Conservation (phyloP, 108 stramenopile genomes). For the Fistulifera solaris region DNA sequence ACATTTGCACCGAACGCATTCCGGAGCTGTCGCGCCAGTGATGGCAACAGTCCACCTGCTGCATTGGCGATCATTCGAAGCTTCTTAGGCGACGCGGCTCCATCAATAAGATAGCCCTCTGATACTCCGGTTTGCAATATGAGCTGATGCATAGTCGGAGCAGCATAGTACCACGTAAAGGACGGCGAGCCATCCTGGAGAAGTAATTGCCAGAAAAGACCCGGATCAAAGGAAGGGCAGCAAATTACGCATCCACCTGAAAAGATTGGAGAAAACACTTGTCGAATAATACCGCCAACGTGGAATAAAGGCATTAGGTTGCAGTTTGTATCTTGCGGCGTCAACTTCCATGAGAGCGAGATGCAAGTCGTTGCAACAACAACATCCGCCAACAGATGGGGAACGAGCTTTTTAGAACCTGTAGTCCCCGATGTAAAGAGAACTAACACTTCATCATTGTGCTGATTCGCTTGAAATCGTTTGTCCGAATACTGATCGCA, state of each 20-base stretch:
- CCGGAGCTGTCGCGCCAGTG: constrained; percentile 33
- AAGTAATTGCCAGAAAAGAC: constrained; percentile 32
- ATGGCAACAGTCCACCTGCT: constrained; percentile 51
- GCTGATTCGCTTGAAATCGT: constrained; percentile 17
- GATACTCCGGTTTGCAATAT: constrained; percentile 25
- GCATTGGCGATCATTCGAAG: constrained; percentile 65
- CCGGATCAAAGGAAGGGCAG: constrained; percentile 44
- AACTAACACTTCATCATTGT: constrained; percentile 46
- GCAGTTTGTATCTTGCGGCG: constrained; percentile 41
- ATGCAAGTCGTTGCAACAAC: constrained; percentile 40
- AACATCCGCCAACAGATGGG: constrained; percentile 43
- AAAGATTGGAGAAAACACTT: constrained; percentile 47
- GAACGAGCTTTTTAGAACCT: constrained; percentile 60
- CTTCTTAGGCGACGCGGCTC: constrained; percentile 1
- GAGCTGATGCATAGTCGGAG: constrained; percentile 70
- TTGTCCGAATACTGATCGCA: neutral
- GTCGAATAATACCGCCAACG: constrained; percentile 45
- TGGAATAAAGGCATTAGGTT: constrained; percentile 80
- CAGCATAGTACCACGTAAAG: constrained; percentile 66
- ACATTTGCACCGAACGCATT: constrained; percentile 33
- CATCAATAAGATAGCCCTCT: constrained; percentile 5
- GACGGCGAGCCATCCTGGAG: neutral
- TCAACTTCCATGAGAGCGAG: constrained; percentile 37
- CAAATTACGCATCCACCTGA: constrained; percentile 51
- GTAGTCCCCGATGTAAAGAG: constrained; percentile 68